Conservation (phyloP, 257 asterid genomes). For the Solanum corneliomulleri region DNA sequence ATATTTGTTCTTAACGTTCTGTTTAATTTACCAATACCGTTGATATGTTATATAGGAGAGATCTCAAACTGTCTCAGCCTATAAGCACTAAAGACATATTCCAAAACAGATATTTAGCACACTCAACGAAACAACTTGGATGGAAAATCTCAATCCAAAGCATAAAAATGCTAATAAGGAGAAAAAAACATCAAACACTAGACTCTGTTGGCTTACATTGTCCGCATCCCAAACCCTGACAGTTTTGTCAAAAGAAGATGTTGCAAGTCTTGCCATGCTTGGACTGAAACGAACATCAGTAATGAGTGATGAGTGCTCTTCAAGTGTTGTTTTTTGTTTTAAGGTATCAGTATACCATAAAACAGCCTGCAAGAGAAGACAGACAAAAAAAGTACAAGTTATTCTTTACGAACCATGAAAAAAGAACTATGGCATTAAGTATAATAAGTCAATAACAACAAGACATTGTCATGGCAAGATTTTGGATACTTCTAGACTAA, state of each 20-base stretch:
- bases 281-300: constrained; percentile 98
- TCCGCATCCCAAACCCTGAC: constrained; percentile 98
- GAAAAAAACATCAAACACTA: neutral
- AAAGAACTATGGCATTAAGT: neutral
- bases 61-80: neutral
- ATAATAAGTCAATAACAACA: neutral
- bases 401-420: neutral
- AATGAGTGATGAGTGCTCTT: constrained; percentile 73
- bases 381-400: neutral
- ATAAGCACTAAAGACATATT: neutral
- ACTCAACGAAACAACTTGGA: neutral
- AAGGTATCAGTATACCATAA: constrained; percentile 70
- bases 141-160: neutral
- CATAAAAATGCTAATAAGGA: neutral
- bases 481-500: neutral
- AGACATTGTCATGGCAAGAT: neutral
- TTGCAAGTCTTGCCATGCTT: constrained; percentile 93
- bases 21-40: neutral
- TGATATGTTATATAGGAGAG: neutral
- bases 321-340: constrained; percentile 75
- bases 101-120: neutral
- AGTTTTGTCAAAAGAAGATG: constrained; percentile 91
- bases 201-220: constrained; percentile 39
- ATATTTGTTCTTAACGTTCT: neutral
- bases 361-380: constrained; percentile 55